phyloP scores from a whole-genome alignment of 1,139 yeast species.

The Lodderomyces margitis region DNA sequence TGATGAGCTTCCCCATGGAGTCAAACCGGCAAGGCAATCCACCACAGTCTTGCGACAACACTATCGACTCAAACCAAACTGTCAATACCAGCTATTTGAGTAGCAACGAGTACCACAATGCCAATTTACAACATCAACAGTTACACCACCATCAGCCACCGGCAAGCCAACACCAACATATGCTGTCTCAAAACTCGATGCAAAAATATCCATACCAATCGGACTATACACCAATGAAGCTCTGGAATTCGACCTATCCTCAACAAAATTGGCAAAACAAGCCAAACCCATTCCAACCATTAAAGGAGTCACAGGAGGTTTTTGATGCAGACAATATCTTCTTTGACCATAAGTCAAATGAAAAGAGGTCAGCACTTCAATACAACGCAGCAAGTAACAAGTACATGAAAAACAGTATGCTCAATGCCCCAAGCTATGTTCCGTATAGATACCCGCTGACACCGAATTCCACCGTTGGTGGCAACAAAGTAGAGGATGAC shows the following conservation, averaged over 20 bases:
- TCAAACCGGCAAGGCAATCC: background rate
- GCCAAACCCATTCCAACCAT: slow-evolving; percentile 1
- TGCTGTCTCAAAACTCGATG: background rate
- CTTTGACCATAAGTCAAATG: background rate
- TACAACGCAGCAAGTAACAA: slow-evolving; percentile 5
- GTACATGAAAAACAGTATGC: slow-evolving; percentile 7
- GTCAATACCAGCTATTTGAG: background rate
- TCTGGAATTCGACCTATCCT: slow-evolving; percentile 8
- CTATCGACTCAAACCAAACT: background rate
- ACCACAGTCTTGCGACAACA: slow-evolving; percentile 1
- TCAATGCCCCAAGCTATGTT: slow-evolving; percentile 33
- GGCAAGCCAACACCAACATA: background rate
- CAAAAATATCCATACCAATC: slow-evolving; percentile 1
- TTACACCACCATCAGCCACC: slow-evolving; percentile 2
- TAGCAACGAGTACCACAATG: background rate
- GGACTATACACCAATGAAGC: slow-evolving; percentile 7
- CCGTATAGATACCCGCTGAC: slow-evolving; percentile 15
- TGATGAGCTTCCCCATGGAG: slow-evolving; percentile 1
- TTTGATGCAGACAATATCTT: background rate
- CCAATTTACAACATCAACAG: slow-evolving; percentile 6
- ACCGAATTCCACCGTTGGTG: background rate
- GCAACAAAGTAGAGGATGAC: background rate
- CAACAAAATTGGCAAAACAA: background rate
- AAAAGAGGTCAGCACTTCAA: background rate
- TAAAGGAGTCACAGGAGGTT: background rate